Conservation (phyloP, 83 land plant genomes). For the Diphasiastrum complanatum region DNA sequence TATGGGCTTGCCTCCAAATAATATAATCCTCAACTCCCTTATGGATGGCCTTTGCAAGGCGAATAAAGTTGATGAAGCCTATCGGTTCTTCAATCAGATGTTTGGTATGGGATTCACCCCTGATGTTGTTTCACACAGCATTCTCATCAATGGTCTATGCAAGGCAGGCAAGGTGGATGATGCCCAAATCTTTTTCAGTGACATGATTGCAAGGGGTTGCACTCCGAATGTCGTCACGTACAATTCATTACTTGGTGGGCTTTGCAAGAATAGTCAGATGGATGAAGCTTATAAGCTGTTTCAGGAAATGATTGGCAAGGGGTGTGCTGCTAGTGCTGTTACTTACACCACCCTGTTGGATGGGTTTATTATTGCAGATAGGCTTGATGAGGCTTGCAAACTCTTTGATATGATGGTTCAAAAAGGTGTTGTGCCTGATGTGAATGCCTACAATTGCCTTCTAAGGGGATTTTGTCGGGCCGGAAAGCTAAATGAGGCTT, state of each 20-base stretch:
- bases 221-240: constrained; percentile 28
- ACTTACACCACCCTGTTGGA: constrained; percentile 44
- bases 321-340: constrained; percentile 25
- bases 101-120: constrained; percentile 34
- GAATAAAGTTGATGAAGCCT: constrained; percentile 31
- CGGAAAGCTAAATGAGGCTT: constrained; percentile 27
- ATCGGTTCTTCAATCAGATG: constrained; percentile 33
- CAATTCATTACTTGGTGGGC: constrained; percentile 40
- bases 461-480: constrained; percentile 28
- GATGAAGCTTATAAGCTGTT: constrained; percentile 30
- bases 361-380: constrained; percentile 29
- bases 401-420: constrained; percentile 31
- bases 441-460: constrained; percentile 38
- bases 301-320: constrained; percentile 20
- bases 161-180: constrained; percentile 20
- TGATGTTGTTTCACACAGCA: constrained; percentile 45
- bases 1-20: constrained; percentile 28
- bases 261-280: constrained; percentile 39
- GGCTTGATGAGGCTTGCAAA: constrained; percentile 35
- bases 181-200: no score
- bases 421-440: constrained; percentile 33
- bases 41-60: constrained; percentile 37
- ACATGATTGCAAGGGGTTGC: constrained; percentile 15
- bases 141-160: constrained; percentile 48
- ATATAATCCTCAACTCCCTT: constrained; percentile 37